phyloP scores from a whole-genome alignment of 179 eudicot species.

The Gypsophila paniculata region DNA sequence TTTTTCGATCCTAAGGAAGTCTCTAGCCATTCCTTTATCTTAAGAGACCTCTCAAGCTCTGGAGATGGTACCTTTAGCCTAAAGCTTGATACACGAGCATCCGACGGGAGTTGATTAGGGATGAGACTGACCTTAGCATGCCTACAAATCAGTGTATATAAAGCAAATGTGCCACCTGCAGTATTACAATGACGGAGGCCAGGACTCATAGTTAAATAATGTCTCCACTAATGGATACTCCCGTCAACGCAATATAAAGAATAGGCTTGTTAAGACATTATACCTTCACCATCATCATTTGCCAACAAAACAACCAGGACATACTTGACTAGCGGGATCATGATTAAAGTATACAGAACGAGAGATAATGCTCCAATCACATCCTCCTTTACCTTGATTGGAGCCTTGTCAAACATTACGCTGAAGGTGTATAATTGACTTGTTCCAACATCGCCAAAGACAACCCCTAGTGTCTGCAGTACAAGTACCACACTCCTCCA shows the following conservation, averaged over 20 bases:
- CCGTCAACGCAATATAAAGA: constrained; percentile 13
- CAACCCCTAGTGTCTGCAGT: constrained; percentile 86
- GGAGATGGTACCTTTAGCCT: constrained; percentile 91
- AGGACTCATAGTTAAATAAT: constrained; percentile 11
- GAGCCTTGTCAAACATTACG: constrained; percentile 93
- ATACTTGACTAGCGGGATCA: constrained; percentile 77
- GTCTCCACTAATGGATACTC: constrained; percentile 7
- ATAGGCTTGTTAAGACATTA: constrained; percentile 18
- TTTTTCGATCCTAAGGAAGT: constrained; percentile 68
- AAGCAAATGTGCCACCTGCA: constrained; percentile 98
- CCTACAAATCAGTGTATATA: constrained; percentile 89
- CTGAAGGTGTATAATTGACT: constrained; percentile 94
- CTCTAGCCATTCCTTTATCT: constrained; percentile 83
- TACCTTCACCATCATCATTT: constrained; percentile 98
- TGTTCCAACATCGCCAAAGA: constrained; percentile 97
- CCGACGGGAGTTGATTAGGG: constrained; percentile 92
- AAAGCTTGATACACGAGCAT: constrained; percentile 94
- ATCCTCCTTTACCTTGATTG: constrained; percentile 73
- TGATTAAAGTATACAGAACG: constrained; percentile 77
- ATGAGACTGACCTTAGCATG: constrained; percentile 96
- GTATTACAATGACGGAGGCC: constrained; percentile 20
- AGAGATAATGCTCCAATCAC: constrained; percentile 90
- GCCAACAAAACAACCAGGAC: constrained; percentile 89
- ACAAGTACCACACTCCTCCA: constrained; percentile 60
- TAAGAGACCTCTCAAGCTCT: constrained; percentile 95